A percentile compares a stretch with the other conserved stretches of the same genome.
phyloP scores from a whole-genome alignment of 805 yeast species.

The Tetrapisispora iriomotensis region DNA sequence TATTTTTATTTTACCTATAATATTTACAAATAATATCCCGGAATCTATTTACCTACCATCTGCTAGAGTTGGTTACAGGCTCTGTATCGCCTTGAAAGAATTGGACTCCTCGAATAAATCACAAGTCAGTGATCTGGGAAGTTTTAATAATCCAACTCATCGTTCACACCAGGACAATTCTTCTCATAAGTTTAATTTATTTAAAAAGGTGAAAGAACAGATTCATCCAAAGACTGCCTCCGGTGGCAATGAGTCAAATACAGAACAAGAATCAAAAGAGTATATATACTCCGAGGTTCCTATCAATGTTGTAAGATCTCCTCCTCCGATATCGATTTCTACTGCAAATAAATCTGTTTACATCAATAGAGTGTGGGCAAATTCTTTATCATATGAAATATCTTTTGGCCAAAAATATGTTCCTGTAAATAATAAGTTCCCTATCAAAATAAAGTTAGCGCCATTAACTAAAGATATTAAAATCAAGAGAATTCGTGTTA shows the following conservation, averaged over 20 bases:
- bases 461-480: slow-evolving; percentile 56
- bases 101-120: too few relatives aligned
- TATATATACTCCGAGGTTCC: slow-evolving; percentile 23
- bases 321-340: slow-evolving; percentile 31
- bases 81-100: slow-evolving; percentile 13
- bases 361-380: slow-evolving; percentile 68
- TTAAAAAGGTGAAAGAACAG: slow-evolving; percentile 16
- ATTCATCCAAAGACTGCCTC: background rate
- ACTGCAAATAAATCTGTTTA: slow-evolving; percentile 60
- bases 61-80: slow-evolving; percentile 18
- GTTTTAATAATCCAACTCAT: too few relatives aligned
- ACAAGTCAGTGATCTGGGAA: too few relatives aligned
- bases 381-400: slow-evolving; percentile 58
- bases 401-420: slow-evolving; percentile 64
- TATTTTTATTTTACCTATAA: slow-evolving; percentile 53
- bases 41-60: slow-evolving; percentile 37
- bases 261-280: background rate
- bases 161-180: too few relatives aligned
- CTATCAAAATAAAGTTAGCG: slow-evolving; percentile 51
- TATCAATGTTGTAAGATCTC: slow-evolving; percentile 32
- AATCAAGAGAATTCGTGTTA: slow-evolving; percentile 54
- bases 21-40: slow-evolving; percentile 53
- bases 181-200: slow-evolving; percentile 2
- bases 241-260: background rate
- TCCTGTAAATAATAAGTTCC: slow-evolving; percentile 50